Percentiles rank a stretch among this genome's conserved stretches.
phyloP scores from a whole-genome alignment of 306 rosid genomes.

The Medicago lupulina region DNA sequence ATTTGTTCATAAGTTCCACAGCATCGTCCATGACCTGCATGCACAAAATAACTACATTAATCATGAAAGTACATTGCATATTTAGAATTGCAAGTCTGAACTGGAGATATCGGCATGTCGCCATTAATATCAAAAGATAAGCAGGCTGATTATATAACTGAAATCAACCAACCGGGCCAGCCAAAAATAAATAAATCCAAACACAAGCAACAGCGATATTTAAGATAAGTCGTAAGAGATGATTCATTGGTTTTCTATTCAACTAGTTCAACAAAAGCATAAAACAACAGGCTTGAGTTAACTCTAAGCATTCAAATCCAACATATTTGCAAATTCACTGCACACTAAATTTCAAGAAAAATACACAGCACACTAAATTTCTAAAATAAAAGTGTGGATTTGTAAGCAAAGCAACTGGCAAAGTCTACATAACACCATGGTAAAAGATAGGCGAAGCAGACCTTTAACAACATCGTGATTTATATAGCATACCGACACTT shows the following conservation, averaged over 20 bases:
- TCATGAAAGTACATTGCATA: conserved; percentile 8
- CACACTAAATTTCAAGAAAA: too few species aligned
- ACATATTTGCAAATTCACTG: too few species aligned
- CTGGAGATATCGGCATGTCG: neutral
- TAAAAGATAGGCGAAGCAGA: neutral
- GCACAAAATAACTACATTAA: conserved; percentile 40
- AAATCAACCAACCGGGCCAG: neutral
- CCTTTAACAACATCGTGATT: neutral
- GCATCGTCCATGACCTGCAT: conserved; percentile 97
- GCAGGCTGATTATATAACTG: neutral
- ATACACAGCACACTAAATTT: neutral
- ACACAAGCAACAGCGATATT: neutral
- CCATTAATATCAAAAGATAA: neutral
- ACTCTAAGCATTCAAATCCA: neutral
- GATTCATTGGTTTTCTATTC: neutral
- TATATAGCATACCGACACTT: conserved; percentile 2
- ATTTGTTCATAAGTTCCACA: conserved; percentile 87
- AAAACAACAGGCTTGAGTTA: neutral
- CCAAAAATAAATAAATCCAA: conserved; percentile 29
- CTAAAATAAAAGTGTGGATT: conserved; percentile 5
- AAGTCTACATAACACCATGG: conserved; percentile 18
- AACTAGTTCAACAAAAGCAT: conserved; percentile 24
- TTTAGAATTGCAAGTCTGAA: conserved; percentile 20
- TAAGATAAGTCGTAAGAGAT: neutral
- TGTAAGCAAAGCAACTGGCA: conserved; percentile 22